Percentiles rank a stretch among this genome's conserved stretches.
Conservation (phyloP, 1,284 basidiomycete species). For the Mycena sp. region DNA sequence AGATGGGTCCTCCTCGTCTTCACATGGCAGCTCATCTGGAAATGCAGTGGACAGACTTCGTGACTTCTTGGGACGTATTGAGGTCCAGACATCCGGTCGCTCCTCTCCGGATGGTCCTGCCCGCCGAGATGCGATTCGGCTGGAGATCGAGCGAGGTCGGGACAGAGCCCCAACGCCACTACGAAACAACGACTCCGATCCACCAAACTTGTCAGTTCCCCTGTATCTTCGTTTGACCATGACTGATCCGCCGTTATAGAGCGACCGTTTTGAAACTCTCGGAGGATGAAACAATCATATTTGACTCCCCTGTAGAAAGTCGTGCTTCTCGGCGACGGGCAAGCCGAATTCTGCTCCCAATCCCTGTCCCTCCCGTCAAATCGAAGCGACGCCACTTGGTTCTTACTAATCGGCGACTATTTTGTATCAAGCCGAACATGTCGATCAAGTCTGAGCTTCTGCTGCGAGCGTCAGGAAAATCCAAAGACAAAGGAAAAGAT, state of each 20-base stretch:
- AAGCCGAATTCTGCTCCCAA: conserved; percentile 61
- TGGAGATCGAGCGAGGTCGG: conserved; percentile 54
- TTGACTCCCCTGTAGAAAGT: conserved; percentile 62
- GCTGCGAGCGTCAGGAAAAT: conserved; percentile 46
- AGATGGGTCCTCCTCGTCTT: conserved; percentile 23
- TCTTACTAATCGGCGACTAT: conserved; percentile 63
- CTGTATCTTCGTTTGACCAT: neutral
- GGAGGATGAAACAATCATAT: conserved; percentile 58
- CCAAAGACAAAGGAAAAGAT: conserved; percentile 52
- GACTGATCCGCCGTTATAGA: conserved; percentile 39
- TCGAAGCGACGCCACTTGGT: conserved; percentile 65
- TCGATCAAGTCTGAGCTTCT: conserved; percentile 61
- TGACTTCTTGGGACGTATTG: conserved; percentile 19
- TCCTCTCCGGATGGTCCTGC: conserved; percentile 20
- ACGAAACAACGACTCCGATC: conserved; percentile 55
- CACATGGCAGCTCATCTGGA: conserved; percentile 15
- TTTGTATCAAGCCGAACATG: conserved; percentile 65
- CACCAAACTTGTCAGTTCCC: conserved; percentile 53
- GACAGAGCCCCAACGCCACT: conserved; percentile 65
- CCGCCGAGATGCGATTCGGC: conserved; percentile 6
- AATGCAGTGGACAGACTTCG: conserved; percentile 15
- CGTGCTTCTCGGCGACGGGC: conserved; percentile 66
- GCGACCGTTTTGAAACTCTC: conserved; percentile 50
- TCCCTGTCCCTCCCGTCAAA: conserved; percentile 59
- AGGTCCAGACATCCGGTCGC: conserved; percentile 36